Percentiles rank a stretch among this genome's conserved stretches.
Evolutionary conservation across 2,329 filamentous ascomycete genomes (phyloP).

Genomic region (Nigrograna mackinnonii): DNA sequence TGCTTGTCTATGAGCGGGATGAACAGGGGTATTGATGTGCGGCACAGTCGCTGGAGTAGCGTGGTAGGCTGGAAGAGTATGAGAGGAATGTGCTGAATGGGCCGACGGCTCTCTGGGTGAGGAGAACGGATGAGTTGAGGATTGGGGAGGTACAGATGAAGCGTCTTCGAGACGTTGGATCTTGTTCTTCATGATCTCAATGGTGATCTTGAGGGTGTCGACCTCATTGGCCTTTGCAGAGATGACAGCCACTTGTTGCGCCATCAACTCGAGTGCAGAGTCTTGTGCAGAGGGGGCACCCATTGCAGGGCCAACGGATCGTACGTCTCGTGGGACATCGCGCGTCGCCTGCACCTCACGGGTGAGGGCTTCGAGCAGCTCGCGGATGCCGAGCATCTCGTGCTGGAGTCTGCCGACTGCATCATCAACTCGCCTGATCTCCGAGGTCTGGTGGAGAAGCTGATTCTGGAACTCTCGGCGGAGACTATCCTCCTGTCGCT

Average conservation of each 20-base stretch:
- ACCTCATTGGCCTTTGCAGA: constrained; percentile 50
- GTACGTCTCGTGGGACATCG: constrained; percentile 19
- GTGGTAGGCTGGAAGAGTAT: constrained; percentile 16
- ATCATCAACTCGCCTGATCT: constrained; percentile 45
- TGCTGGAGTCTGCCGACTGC: constrained; percentile 43
- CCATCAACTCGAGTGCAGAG: constrained; percentile 49
- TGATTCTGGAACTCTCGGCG: constrained; percentile 39
- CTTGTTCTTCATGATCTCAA: constrained; percentile 53
- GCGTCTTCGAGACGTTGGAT: constrained; percentile 43
- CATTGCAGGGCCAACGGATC: constrained; percentile 5
- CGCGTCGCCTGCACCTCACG: constrained; percentile 33
- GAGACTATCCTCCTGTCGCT: constrained; percentile 39
- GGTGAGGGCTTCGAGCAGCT: constrained; percentile 38
- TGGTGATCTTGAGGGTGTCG: constrained; percentile 49
- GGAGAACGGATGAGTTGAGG: constrained; percentile 11
- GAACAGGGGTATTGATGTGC: constrained; percentile 18
- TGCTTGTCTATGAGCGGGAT: constrained; percentile 14
- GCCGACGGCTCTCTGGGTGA: constrained; percentile 15
- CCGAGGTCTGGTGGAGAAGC: constrained; percentile 27
- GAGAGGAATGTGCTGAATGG: constrained; percentile 17
- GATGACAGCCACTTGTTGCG: constrained; percentile 43
- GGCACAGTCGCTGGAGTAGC: constrained; percentile 11
- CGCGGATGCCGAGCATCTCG: constrained; percentile 44
- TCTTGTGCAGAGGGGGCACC: constrained; percentile 28
- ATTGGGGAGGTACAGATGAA: constrained; percentile 8